Conservation (phyloP, 2,329 filamentous ascomycete species). For the Aspergillus glaucus region DNA sequence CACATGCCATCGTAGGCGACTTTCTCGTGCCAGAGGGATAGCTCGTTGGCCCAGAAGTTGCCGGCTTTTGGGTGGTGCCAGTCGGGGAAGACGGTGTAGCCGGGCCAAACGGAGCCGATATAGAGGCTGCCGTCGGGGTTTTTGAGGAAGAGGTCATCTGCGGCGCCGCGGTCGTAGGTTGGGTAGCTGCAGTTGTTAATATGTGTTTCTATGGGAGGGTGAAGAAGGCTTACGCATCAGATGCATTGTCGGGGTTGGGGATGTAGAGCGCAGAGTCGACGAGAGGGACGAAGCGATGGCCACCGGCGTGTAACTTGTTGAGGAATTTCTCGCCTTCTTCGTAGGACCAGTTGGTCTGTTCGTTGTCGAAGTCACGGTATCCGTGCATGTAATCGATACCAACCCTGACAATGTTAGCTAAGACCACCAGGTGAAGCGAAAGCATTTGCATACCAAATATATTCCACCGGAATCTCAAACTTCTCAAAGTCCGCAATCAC, state of each 20-base stretch:
- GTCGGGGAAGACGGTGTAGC: constrained; percentile 57
- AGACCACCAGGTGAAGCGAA: not conserved
- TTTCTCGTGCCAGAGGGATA: constrained; percentile 48
- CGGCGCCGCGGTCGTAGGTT: constrained; percentile 46
- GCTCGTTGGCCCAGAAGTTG: constrained; percentile 54
- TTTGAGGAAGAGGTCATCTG: constrained; percentile 44
- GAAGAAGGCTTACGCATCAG: constrained; percentile 55
- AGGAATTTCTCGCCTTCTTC: constrained; percentile 48
- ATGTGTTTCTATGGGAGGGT: not conserved
- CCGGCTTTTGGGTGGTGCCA: constrained; percentile 55
- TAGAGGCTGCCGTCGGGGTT: constrained; percentile 52
- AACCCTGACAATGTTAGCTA: constrained; percentile 11
- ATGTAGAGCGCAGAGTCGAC: constrained; percentile 63
- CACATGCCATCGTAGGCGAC: constrained; percentile 50
- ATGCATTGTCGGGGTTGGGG: constrained; percentile 63
- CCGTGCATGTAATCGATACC: constrained; percentile 55
- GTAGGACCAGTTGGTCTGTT: constrained; percentile 47
- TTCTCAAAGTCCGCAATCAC: constrained; percentile 49
- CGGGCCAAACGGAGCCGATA: constrained; percentile 52
- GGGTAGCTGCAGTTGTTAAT: constrained; percentile 38
- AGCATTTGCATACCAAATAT: constrained; percentile 32
- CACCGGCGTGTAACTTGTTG: constrained; percentile 45
- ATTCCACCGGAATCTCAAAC: constrained; percentile 53
- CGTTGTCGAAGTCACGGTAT: constrained; percentile 55
- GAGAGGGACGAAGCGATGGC: constrained; percentile 56